Evolutionary conservation across 1,284 basidiomycete genomes (phyloP), one percentile per base, ranked within the genome.

Genomic region (Trichosporon asahii): DNA sequence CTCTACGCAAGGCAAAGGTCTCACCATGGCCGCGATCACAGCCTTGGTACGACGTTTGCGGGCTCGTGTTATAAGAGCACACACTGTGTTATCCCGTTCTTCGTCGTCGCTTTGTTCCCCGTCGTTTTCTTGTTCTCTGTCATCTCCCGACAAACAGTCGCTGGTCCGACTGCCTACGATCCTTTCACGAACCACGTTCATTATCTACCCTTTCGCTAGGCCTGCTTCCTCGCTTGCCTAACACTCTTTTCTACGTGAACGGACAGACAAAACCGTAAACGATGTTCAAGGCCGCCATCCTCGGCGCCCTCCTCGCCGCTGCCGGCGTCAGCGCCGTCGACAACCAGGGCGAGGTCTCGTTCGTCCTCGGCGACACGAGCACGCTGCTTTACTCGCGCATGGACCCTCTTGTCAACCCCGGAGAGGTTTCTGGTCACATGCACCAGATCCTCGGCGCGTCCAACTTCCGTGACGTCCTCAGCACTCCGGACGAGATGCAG

Each of bases 341-440:
- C 57, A 61, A 61, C 57, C 3, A 33, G 27, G 57, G 15, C 27
- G 57, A 61, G 7, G 57, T 61, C 27, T 61, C 57, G 15, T 61
- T 61, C 57, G 57, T 61, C 57, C 57, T 61, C 57, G 57, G 57
- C 57, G 29, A 61, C 57, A 61, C 57, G 15, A 31, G 12, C 27
- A 29, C 27, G 27, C 57, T 61, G 27, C 57, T 61, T 14, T 31
- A 61, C 57, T 31, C 57, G 27, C 57, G 57, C 57, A 61, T 84
- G 49, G 84, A 85, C 71, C 80, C 84, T 5, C 82, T 85, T 66
- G 75, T 84, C 67, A 67, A 69, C 11, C 79, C 83, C n/a, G 80
- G 79, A 15, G 70, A 60, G 15, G 72, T 80, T 8, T 80, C 79
- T 1, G 67, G 73, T 12, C 84, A 85, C 71, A 75, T 79, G 5